phyloP scores from a whole-genome alignment of 495 filamentous ascomycete species.

The Cenococcum geophilum region DNA sequence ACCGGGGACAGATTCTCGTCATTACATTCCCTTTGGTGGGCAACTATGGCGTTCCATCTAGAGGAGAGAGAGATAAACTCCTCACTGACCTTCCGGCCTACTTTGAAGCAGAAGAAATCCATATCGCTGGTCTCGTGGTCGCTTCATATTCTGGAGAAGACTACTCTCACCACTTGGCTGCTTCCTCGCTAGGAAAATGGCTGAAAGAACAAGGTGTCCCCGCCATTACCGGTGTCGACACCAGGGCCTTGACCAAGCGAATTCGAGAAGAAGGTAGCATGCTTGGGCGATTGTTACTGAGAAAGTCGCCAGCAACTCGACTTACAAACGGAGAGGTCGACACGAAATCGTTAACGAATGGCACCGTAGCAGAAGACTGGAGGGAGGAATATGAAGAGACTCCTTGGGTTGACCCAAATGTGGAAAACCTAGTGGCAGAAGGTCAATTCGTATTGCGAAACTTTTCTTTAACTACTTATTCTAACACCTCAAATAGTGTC shows the following conservation, averaged over 20 bases:
- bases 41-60: conserved; percentile 87
- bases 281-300: conserved; percentile 81
- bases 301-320: conserved; percentile 44
- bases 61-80: conserved; percentile 72
- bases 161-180: conserved; percentile 86
- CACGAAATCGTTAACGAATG: conserved; percentile 27
- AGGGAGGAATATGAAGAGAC: conserved; percentile 63
- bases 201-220: conserved; percentile 91
- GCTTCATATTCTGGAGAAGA: conserved; percentile 90
- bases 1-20: conserved; percentile 85
- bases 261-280: conserved; percentile 93
- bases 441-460: conserved; percentile 54
- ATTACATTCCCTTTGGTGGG: conserved; percentile 86
- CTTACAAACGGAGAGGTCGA: conserved; percentile 25
- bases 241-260: conserved; percentile 84
- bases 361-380: conserved; percentile 49
- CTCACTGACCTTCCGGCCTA: conserved; percentile 78
- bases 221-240: conserved; percentile 96
- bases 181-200: conserved; percentile 86
- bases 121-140: conserved; percentile 83
- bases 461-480: conserved; percentile 13
- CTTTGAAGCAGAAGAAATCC: conserved; percentile 87
- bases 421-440: conserved; percentile 83
- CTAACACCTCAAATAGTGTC: conserved; percentile 59
- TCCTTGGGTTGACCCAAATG: conserved; percentile 88